Conservation (phyloP, 345 rosid species). For the Camelina laxa region DNA sequence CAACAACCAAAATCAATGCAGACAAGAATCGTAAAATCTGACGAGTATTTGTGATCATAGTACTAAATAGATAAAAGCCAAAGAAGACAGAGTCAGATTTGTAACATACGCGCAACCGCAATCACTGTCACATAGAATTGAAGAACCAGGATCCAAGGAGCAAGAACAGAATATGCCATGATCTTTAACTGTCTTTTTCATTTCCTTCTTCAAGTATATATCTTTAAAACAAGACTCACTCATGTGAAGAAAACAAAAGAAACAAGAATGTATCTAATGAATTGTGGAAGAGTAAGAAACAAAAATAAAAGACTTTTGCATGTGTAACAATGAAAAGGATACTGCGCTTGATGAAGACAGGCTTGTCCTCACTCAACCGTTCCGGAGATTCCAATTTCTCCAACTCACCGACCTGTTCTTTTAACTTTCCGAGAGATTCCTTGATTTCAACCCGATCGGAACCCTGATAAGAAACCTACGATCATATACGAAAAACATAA, state of each 20-base stretch:
- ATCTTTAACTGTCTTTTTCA: constrained; percentile 75
- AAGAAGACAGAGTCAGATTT: background rate
- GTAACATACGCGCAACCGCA: constrained; percentile 90
- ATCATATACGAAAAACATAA: background rate
- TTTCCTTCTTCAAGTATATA: constrained; percentile 70
- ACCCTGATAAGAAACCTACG: constrained; percentile 44
- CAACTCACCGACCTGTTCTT: constrained; percentile 56
- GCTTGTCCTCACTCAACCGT: constrained; percentile 61
- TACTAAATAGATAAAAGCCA: background rate
- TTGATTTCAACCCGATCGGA: constrained; percentile 42
- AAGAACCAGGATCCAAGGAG: constrained; percentile 54
- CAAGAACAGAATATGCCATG: constrained; percentile 99
- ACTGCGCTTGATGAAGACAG: constrained; percentile 81
- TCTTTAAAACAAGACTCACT: constrained; percentile 53
- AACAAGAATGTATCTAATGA: background rate
- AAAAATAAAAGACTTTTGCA: background rate
- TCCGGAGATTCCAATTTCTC: constrained; percentile 62
- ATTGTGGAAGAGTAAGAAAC: background rate
- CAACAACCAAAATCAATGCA: background rate
- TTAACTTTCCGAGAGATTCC: constrained; percentile 53
- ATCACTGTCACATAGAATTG: constrained; percentile 71
- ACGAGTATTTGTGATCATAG: background rate
- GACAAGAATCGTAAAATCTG: background rate
- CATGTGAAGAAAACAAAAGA: constrained; percentile 42
- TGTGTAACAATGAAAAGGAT: constrained; percentile 42